Evolutionary conservation across 441 rosid species (phyloP).

Genomic region (Breynia disticha): DNA sequence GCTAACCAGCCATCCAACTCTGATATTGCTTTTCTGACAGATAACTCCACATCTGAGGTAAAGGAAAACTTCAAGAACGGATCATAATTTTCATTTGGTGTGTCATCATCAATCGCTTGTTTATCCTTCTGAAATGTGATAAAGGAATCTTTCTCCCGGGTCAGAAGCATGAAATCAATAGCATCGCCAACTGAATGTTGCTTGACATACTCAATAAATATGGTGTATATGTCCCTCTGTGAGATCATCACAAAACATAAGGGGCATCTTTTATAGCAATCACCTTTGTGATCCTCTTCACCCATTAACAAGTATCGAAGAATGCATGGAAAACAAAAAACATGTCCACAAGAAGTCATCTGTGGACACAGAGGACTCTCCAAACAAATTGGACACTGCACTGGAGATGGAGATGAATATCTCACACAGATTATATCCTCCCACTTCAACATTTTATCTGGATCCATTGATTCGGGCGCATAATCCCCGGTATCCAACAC

Average conservation of each 20-base stretch:
- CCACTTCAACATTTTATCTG: slow-evolving; percentile 87
- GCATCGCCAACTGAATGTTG: slow-evolving; percentile 55
- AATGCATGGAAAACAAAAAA: slow-evolving; percentile 92
- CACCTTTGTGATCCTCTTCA: slow-evolving; percentile 53
- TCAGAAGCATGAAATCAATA: slow-evolving; percentile 71
- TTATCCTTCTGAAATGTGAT: slow-evolving; percentile 37
- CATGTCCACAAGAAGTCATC: slow-evolving; percentile 91
- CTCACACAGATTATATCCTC: slow-evolving; percentile 82
- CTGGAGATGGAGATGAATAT: slow-evolving; percentile 64
- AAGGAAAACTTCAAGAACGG: slow-evolving; percentile 72
- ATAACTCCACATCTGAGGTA: slow-evolving; percentile 74
- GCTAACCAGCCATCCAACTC: slow-evolving; percentile 88
- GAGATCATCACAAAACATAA: slow-evolving; percentile 88
- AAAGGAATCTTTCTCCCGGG: slow-evolving; percentile 65
- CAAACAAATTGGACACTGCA: slow-evolving; percentile 96
- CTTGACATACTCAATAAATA: slow-evolving; percentile 63
- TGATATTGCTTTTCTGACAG: slow-evolving; percentile 76
- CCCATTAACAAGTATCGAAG: slow-evolving; percentile 73
- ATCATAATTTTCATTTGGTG: slow-evolving; percentile 27
- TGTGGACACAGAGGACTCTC: slow-evolving; percentile 91
- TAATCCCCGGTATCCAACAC: slow-evolving; percentile 67
- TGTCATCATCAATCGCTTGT: slow-evolving; percentile 15
- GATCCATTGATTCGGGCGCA: slow-evolving; percentile 67
- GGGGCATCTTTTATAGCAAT: slow-evolving; percentile 80
- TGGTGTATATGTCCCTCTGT: slow-evolving; percentile 66